phyloP scores from a whole-genome alignment of 208 protist species.

The Leishmania mexicana region DNA sequence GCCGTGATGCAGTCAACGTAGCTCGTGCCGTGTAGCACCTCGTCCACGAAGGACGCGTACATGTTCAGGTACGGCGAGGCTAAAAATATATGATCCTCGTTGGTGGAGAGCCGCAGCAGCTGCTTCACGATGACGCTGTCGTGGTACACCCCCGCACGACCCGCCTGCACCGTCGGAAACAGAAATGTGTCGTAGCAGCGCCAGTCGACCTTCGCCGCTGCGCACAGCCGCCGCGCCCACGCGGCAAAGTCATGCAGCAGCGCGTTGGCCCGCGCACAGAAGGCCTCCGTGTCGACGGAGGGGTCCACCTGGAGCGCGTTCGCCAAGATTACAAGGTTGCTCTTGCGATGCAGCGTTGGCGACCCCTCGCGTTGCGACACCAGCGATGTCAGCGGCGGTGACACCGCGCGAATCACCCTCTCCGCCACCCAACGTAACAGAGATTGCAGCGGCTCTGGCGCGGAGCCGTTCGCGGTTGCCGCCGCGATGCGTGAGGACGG shows the following conservation, averaged over 20 bases:
- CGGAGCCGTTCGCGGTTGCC: background rate
- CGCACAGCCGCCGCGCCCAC: constrained; percentile 26
- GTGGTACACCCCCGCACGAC: constrained; percentile 60
- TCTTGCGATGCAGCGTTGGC: constrained; percentile 50
- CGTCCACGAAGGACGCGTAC: constrained; percentile 60
- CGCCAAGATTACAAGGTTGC: constrained; percentile 65
- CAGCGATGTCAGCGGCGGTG: background rate
- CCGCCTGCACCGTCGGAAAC: constrained; percentile 84
- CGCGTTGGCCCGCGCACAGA: constrained; percentile 21
- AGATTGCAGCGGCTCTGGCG: background rate
- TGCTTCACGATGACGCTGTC: constrained; percentile 60
- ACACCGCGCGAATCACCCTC: background rate
- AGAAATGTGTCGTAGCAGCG: constrained; percentile 60
- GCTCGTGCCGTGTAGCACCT: constrained; percentile 36
- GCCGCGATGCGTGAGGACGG: background rate
- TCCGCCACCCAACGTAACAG: background rate
- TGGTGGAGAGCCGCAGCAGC: constrained; percentile 41
- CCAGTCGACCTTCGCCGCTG: constrained; percentile 22
- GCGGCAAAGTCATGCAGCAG: constrained; percentile 50
- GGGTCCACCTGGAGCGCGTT: constrained; percentile 55
- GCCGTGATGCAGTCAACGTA: constrained; percentile 72
- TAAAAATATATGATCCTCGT: constrained; percentile 60
- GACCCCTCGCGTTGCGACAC: constrained; percentile 6
- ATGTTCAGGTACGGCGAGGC: constrained; percentile 90
- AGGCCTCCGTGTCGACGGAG: constrained; percentile 39